phyloP scores from a whole-genome alignment of 345 rosid genomes.

The Jatropha curcas region DNA sequence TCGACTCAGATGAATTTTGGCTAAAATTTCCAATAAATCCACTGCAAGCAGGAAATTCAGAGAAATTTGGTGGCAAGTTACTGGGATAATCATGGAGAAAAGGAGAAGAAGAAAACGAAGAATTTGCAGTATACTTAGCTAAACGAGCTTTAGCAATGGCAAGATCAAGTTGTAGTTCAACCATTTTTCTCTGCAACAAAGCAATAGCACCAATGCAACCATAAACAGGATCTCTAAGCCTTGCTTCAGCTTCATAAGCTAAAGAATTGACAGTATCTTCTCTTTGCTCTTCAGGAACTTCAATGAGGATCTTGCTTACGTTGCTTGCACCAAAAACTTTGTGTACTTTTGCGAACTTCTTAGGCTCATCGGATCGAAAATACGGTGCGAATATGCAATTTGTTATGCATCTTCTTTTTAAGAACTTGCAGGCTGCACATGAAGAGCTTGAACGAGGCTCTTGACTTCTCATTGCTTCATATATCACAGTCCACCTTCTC shows the following conservation, averaged over 20 bases:
- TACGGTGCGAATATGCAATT: constrained; percentile 85
- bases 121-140: constrained; percentile 42
- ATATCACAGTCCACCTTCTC: not conserved
- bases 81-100: constrained; percentile 12
- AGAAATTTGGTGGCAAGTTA: constrained; percentile 32
- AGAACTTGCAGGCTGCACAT: constrained; percentile 92
- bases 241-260: constrained; percentile 86
- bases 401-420: constrained; percentile 75
- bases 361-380: constrained; percentile 68
- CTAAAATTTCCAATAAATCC: constrained; percentile 49
- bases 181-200: constrained; percentile 63
- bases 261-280: constrained; percentile 87
- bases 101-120: constrained; percentile 3
- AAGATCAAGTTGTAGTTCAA: constrained; percentile 76
- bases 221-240: constrained; percentile 85
- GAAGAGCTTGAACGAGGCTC: constrained; percentile 84
- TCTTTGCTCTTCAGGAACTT: constrained; percentile 85
- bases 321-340: constrained; percentile 96
- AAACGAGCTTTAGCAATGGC: constrained; percentile 71
- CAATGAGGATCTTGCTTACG: constrained; percentile 82
- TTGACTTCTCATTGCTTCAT: constrained; percentile 30
- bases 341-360: constrained; percentile 80
- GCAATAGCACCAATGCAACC: constrained; percentile 96
- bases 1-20: constrained; percentile 35
- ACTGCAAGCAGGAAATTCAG: constrained; percentile 39